Conservation (phyloP, 805 yeast species). For the Komagataella mondaviorum region DNA sequence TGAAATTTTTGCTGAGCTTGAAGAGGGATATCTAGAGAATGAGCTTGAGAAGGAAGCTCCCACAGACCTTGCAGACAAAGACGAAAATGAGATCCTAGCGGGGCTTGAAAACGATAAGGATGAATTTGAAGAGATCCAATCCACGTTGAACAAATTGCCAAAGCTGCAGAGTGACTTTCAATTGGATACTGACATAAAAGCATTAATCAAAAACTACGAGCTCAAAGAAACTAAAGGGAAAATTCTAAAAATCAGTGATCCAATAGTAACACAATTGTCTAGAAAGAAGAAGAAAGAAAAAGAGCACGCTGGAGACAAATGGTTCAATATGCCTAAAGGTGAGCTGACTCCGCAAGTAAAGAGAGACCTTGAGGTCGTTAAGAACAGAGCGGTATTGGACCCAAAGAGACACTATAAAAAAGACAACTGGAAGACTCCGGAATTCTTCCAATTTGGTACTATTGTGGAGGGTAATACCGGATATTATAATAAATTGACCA, state of each 20-base stretch:
- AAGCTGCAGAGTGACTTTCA: background rate
- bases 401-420: conserved; percentile 93
- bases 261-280: conserved; percentile 3
- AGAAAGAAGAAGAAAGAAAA: conserved; percentile 7
- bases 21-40: background rate
- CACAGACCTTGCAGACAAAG: background rate
- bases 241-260: conserved; percentile 5
- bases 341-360: conserved; percentile 61
- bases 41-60: background rate
- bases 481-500: conserved; percentile 52
- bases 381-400: conserved; percentile 83
- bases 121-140: background rate
- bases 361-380: conserved; percentile 65
- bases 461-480: conserved; percentile 75
- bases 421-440: conserved; percentile 66
- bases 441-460: conserved; percentile 81
- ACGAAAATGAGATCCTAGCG: background rate
- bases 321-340: conserved; percentile 74
- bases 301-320: conserved; percentile 37
- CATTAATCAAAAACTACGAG: background rate
- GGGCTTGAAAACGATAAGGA: background rate
- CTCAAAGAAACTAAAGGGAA: background rate
- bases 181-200: background rate
- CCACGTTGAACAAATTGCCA: background rate
- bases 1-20: conserved; percentile 1